Base-by-base conservation (phyloP, 768 basidiomycete species). In the Auriscalpium microsporum region DNA sequence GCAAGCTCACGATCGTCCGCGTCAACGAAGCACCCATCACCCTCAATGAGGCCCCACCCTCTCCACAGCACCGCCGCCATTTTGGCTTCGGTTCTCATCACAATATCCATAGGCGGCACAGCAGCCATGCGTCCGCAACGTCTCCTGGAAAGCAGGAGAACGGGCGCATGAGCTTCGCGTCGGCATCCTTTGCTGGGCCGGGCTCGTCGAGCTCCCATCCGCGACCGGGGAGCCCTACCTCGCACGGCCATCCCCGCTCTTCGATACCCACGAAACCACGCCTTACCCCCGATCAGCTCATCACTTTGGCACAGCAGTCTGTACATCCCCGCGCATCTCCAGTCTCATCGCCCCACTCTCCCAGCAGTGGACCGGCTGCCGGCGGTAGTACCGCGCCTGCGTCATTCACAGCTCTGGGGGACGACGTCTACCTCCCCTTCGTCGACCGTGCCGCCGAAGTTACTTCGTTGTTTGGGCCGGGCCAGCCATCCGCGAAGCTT, bases 361-460 rank as follows among this genome's bases (percentile, higher is more conserved):
- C 53, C 58, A 44, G 56, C 54, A 53, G 62, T 48, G 17, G 56
- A 62, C 34, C 58, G 57, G 9, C 34, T 36, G 63, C 50, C 51
- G 36, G 56, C 19, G 53, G 61, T 45, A 48, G 56, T 1, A 57
- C 73, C 3, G 61, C 73, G 0, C 80, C 80, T 4, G 79, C 82
- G 2, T 81, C 81, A 1, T 91, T 91, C 65, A 87, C 86, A 0
- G 82, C 81, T 0, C 77, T 93, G 1, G 86, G 87, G 6, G 81
- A 82, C 19, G 83, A 89, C 57, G 80, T 90, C 34, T 85, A 83
- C 61, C 80, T 96, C 13, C 93, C 93, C 1, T 96, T 93, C 70
- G 77, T 94, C 58, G 86, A 94, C 60, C 83, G 93, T 17, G 79
- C 90, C 0, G 69, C 73, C 0, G 93, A 96, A 64, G 90, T 94